These are phyloP conservation scores for Pseudonitzschia multiseries DNA, from an alignment of 108 stramenopile species.

Conservation along the genomic window DNA sequence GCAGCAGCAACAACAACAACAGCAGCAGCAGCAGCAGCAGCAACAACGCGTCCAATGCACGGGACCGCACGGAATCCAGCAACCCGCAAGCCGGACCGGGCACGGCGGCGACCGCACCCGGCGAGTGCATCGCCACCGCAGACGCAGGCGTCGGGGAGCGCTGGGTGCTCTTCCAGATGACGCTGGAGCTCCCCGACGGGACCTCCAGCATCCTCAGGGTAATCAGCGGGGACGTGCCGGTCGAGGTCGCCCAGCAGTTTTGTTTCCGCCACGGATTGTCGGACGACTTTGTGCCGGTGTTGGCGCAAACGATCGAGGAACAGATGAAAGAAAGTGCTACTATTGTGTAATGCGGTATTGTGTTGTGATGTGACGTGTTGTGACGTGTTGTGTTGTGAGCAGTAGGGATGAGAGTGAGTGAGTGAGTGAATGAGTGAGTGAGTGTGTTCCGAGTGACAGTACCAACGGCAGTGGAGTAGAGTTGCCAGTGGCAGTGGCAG, in stretches of 20 bases:
- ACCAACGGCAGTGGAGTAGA: no score
- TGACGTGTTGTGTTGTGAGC: no score
- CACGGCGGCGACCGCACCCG: no score
- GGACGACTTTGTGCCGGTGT: slow-evolving; percentile 19
- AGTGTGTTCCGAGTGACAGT: no score
- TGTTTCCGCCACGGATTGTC: slow-evolving; percentile 12
- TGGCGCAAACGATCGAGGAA: slow-evolving; percentile 16
- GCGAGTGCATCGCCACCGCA: neutral
- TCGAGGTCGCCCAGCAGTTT: slow-evolving; percentile 21
- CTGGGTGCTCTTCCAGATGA: slow-evolving; percentile 32
- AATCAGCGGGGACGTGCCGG: slow-evolving; percentile 20
- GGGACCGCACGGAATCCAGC: no score
- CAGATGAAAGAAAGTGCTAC: slow-evolving; percentile 7
- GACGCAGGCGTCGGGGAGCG: slow-evolving; percentile 16
- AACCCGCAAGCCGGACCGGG: no score
- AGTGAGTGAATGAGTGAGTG: no score
- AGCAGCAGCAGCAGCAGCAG: neutral
- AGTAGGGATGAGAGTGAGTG: no score
- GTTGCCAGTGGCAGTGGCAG: neutral
- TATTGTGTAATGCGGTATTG: no score
- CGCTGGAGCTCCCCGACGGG: slow-evolving; percentile 21
- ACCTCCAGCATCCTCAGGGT: slow-evolving; percentile 4
- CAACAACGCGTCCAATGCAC: neutral
- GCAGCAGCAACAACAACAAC: neutral
- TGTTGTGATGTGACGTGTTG: no score